Conservation (phyloP, 225 moss, liverwort and hornwort genomes). For the Ulota crispa region DNA sequence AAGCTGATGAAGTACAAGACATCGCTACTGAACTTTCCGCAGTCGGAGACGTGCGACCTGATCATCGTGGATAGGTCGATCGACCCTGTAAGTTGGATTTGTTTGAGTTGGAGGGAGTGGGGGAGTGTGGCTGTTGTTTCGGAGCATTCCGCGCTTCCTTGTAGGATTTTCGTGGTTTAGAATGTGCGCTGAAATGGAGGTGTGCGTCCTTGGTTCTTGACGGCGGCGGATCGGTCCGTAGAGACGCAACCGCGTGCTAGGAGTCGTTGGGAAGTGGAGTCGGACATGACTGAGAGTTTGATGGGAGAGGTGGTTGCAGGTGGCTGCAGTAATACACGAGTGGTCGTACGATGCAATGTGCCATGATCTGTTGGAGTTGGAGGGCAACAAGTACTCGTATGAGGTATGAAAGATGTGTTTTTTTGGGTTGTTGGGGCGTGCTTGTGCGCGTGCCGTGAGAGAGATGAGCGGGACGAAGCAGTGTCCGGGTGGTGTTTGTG, state of each 20-base stretch:
- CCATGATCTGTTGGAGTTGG: constrained; percentile 84
- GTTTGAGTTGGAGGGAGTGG: neutral
- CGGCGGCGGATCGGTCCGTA: constrained; percentile 9
- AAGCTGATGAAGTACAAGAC: constrained; percentile 93
- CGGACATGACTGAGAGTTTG: constrained; percentile 24
- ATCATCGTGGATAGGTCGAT: constrained; percentile 93
- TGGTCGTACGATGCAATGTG: constrained; percentile 99
- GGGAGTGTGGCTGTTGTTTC: neutral
- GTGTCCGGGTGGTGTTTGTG: neutral
- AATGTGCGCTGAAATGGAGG: neutral
- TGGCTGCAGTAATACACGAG: constrained; percentile 94
- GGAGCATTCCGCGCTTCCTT: neutral
- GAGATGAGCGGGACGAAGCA: constrained; percentile 13
- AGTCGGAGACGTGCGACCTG: constrained; percentile 93
- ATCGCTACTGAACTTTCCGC: constrained; percentile 73
- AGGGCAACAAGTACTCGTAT: constrained; percentile 89
- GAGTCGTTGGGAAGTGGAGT: constrained; percentile 13
- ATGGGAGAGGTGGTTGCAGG: constrained; percentile 62
- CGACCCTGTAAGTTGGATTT: constrained; percentile 71
- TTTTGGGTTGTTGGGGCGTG: constrained; percentile 8
- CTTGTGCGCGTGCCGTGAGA: constrained; percentile 12
- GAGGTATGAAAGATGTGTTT: constrained; percentile 51
- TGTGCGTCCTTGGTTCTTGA: neutral
- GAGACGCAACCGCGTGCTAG: neutral
- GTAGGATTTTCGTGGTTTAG: neutral